Conservation (phyloP, 345 rosid genomes). For the Rhodamnia rubescens region DNA sequence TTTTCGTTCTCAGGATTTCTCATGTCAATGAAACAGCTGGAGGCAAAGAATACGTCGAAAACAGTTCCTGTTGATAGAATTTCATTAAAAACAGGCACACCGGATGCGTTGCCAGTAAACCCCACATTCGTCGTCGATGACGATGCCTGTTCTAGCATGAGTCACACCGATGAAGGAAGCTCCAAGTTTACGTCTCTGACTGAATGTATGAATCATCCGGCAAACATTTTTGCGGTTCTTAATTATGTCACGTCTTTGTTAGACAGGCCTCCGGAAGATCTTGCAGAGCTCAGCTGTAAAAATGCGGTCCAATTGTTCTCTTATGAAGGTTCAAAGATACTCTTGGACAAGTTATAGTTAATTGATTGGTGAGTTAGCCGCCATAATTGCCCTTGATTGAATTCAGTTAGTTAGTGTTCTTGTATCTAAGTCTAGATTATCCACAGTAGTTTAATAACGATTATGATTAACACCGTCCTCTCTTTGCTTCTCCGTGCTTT, state of each 20-base stretch:
- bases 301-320: conserved; percentile 56
- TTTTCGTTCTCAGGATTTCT: conserved; percentile 85
- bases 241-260: conserved; percentile 45
- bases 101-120: conserved; percentile 65
- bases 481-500: neutral
- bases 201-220: neutral
- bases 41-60: conserved; percentile 64
- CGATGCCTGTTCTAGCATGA: conserved; percentile 32
- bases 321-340: conserved; percentile 21
- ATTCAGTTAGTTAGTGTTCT: neutral
- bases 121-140: conserved; percentile 22
- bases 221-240: conserved; percentile 11
- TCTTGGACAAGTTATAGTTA: neutral
- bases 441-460: neutral
- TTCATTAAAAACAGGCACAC: conserved; percentile 72
- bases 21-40: conserved; percentile 56
- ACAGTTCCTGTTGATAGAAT: conserved; percentile 67
- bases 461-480: neutral
- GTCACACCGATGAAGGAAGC: conserved; percentile 23
- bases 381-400: neutral
- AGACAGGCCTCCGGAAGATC: conserved; percentile 45
- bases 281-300: conserved; percentile 40
- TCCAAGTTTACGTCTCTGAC: conserved; percentile 7
- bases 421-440: neutral
- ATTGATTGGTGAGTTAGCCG: neutral